Percentiles rank a stretch among this genome's conserved stretches.
phyloP scores from a whole-genome alignment of 2,329 filamentous ascomycete genomes.

The Stagonosporopsis rhizophila region DNA sequence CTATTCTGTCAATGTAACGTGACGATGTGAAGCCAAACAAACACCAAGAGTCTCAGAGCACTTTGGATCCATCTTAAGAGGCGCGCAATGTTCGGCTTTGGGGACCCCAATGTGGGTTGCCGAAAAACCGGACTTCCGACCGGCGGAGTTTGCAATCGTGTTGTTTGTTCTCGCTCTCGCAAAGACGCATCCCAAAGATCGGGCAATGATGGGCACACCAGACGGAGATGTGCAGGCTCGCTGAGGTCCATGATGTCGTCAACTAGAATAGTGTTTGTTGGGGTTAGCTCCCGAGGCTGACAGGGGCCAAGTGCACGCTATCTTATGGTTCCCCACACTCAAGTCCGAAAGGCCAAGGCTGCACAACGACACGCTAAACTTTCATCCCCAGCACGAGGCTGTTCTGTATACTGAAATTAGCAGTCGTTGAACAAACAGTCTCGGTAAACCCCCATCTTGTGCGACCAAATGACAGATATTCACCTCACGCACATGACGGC shows the following conservation, averaged over 20 bases:
- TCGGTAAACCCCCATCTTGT: not conserved
- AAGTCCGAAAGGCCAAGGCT: constrained; percentile 35
- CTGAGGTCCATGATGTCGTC: constrained; percentile 23
- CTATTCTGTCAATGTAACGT: constrained; percentile 7
- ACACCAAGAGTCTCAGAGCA: constrained; percentile 4
- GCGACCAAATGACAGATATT: constrained; percentile 2
- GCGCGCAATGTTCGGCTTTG: constrained; percentile 27
- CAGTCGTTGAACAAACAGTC: not conserved
- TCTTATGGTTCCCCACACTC: constrained; percentile 46
- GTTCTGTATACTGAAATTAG: constrained; percentile 8
- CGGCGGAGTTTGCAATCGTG: constrained; percentile 13
- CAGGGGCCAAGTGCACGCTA: constrained; percentile 15
- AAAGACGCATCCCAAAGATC: constrained; percentile 1
- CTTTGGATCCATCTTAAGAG: constrained; percentile 25
- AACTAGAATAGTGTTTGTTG: constrained; percentile 9
- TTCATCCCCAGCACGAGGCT: constrained; percentile 15
- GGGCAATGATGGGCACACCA: constrained; percentile 25
- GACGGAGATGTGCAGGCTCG: constrained; percentile 22
- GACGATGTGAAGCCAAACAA: constrained; percentile 14
- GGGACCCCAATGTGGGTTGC: constrained; percentile 29
- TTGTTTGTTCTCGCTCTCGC: constrained; percentile 13
- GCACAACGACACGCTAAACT: constrained; percentile 20
- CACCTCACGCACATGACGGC: not conserved
- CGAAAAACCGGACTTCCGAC: constrained; percentile 27
- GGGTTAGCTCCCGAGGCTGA: constrained; percentile 21